phyloP scores from a whole-genome alignment of 2,329 filamentous ascomycete species.

The Pseudonectria foliicola region DNA sequence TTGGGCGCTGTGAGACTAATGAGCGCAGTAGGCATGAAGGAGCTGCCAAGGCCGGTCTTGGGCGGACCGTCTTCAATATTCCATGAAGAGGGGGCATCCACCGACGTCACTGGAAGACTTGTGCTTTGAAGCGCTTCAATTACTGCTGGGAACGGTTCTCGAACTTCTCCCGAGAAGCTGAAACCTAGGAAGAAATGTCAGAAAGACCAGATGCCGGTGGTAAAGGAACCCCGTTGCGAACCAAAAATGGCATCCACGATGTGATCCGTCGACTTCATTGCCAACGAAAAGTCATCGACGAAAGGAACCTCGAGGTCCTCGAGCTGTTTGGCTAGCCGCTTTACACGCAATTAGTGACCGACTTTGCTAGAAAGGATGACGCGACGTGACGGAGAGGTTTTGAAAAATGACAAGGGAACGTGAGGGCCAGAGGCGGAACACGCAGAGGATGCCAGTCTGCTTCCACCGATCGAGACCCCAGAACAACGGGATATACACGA shows the following conservation, averaged over 20 bases:
- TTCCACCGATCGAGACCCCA: conserved; percentile 7
- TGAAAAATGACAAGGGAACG: conserved; percentile 1
- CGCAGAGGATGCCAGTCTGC: conserved; percentile 4
- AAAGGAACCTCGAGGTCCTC: conserved; percentile 78
- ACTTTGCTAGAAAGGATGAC: conserved; percentile 3
- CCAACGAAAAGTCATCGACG: conserved; percentile 66
- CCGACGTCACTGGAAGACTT: conserved; percentile 70
- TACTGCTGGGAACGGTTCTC: conserved; percentile 82
- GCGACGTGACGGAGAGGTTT: conserved; percentile 3
- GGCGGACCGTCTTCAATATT: conserved; percentile 84
- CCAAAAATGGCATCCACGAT: conserved; percentile 92
- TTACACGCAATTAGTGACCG: conserved; percentile 25
- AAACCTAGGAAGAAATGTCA: conserved; percentile 53
- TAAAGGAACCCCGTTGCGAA: conserved; percentile 29
- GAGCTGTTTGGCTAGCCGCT: conserved; percentile 80
- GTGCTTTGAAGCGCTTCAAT: conserved; percentile 71
- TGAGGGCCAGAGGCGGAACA: conserved; percentile 1
- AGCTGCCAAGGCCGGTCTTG: conserved; percentile 64
- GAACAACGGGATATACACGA: conserved; percentile 12
- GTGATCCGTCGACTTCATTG: conserved; percentile 65
- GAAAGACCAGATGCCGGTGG: conserved; percentile 1
- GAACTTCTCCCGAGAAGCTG: conserved; percentile 83
- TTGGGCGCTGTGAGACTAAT: conserved; percentile 93
- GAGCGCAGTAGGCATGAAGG: conserved; percentile 72
- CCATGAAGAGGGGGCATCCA: conserved; percentile 94